phyloP scores from a whole-genome alignment of 2,329 filamentous ascomycete species.

The Rhynchosporium graminicola region DNA sequence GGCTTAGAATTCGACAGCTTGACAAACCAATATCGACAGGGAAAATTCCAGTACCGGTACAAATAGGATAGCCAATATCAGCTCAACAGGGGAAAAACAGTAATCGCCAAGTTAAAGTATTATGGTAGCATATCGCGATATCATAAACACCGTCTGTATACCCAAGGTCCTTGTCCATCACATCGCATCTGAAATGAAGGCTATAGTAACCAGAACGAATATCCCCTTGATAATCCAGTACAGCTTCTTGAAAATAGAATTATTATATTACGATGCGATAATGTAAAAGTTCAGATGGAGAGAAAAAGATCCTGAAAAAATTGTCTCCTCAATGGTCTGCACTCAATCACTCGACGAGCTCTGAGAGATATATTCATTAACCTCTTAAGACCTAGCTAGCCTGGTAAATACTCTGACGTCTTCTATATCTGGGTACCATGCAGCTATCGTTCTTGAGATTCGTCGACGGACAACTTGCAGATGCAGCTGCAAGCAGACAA shows the following conservation, averaged over 20 bases:
- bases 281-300: background rate
- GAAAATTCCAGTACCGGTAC: background rate
- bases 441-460: conserved; percentile 8
- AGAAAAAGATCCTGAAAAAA: background rate
- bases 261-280: background rate
- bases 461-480: conserved; percentile 6
- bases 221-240: background rate
- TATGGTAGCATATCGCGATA: conserved; percentile 4
- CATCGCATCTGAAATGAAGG: background rate
- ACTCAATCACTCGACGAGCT: conserved; percentile 1
- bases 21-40: background rate
- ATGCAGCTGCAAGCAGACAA: conserved; percentile 2
- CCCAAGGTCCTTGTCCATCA: conserved; percentile 3
- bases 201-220: background rate
- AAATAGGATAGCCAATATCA: background rate
- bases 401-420: conserved; percentile 4
- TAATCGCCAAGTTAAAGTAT: background rate
- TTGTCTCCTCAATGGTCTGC: conserved; percentile 10
- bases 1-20: background rate
- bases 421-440: conserved; percentile 9
- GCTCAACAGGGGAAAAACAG: background rate
- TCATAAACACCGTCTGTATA: background rate
- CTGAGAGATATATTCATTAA: conserved; percentile 6
- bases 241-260: conserved; percentile 5
- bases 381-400: conserved; percentile 7